Conservation (phyloP, 2,329 filamentous ascomycete species). For the Phyllosticta paracitricarpa region DNA sequence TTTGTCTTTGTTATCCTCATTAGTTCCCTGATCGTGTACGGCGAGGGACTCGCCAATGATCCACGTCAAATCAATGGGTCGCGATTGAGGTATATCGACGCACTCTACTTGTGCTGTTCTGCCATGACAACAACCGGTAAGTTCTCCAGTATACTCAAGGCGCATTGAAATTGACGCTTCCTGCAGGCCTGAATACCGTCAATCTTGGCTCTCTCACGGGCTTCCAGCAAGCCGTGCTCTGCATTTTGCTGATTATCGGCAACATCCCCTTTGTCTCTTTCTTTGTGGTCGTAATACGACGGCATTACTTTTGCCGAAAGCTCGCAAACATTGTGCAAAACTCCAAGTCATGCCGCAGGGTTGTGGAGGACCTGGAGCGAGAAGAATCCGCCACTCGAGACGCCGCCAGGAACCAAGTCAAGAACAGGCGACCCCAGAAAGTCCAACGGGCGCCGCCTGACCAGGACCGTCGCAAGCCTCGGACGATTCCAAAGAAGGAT, state of each 20-base stretch:
- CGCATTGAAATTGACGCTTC: not conserved
- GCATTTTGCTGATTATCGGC: slow-evolving; percentile 20
- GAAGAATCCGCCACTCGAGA: slow-evolving; percentile 8
- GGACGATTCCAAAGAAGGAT: not conserved
- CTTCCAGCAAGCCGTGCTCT: slow-evolving; percentile 21
- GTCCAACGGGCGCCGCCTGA: not conserved
- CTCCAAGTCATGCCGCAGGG: slow-evolving; percentile 17
- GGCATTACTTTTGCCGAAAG: slow-evolving; percentile 19
- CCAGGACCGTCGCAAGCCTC: not conserved
- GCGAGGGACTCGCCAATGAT: slow-evolving; percentile 19
- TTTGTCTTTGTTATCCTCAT: slow-evolving; percentile 20
- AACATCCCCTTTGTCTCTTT: slow-evolving; percentile 23
- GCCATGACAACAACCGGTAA: slow-evolving; percentile 24
- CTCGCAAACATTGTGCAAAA: slow-evolving; percentile 20
- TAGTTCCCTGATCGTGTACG: slow-evolving; percentile 21
- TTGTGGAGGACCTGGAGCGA: slow-evolving; percentile 19
- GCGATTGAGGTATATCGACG: slow-evolving; percentile 18
- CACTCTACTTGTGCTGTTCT: slow-evolving; percentile 20
- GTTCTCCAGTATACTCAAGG: not conserved
- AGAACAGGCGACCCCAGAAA: not conserved
- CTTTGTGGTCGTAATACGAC: slow-evolving; percentile 20
- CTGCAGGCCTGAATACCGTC: slow-evolving; percentile 19
- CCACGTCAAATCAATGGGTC: slow-evolving; percentile 12
- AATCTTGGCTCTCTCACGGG: slow-evolving; percentile 18
- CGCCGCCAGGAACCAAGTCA: not conserved